Evolutionary conservation across 2,329 filamentous ascomycete genomes (phyloP).

Genomic region (Botryotinia calthae): DNA sequence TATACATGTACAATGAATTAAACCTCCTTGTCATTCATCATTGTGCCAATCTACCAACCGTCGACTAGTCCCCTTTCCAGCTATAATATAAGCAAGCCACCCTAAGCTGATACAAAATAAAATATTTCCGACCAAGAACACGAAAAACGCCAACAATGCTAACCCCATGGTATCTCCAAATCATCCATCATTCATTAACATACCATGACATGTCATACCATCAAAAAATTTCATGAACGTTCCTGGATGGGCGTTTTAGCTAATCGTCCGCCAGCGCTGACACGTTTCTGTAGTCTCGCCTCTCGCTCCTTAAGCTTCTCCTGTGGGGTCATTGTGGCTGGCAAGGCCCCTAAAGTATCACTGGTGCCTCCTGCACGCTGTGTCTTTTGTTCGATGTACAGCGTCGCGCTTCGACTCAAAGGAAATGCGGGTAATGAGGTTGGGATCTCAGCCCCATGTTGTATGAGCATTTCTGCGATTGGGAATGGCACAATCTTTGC

Average conservation of each 20-base stretch:
- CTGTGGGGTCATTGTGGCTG: constrained; percentile 46
- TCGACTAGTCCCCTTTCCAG: not conserved
- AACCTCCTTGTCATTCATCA: not conserved
- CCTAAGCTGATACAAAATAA: constrained; percentile 19
- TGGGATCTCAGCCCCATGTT: constrained; percentile 91
- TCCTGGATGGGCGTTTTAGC: constrained; percentile 44
- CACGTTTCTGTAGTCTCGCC: constrained; percentile 70
- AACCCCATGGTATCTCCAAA: constrained; percentile 38
- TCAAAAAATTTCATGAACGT: constrained; percentile 26
- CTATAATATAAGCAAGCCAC: constrained; percentile 9
- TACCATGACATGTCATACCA: constrained; percentile 14
- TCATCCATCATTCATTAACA: constrained; percentile 35
- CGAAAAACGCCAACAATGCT: constrained; percentile 37
- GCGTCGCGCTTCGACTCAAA: constrained; percentile 72
- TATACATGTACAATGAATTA: constrained; percentile 2
- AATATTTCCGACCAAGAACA: constrained; percentile 3
- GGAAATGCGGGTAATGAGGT: constrained; percentile 73
- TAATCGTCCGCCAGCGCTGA: constrained; percentile 73
- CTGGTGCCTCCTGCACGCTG: constrained; percentile 44
- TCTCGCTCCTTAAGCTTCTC: constrained; percentile 64
- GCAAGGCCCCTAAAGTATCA: constrained; percentile 63
- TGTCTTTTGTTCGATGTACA: constrained; percentile 80
- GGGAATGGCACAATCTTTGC: constrained; percentile 69
- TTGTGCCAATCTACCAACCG: constrained; percentile 5
- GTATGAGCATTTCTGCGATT: constrained; percentile 83